These are phyloP conservation scores for Calocybe indica DNA, from an alignment of 768 basidiomycete species.

Conservation along the genomic window DNA sequence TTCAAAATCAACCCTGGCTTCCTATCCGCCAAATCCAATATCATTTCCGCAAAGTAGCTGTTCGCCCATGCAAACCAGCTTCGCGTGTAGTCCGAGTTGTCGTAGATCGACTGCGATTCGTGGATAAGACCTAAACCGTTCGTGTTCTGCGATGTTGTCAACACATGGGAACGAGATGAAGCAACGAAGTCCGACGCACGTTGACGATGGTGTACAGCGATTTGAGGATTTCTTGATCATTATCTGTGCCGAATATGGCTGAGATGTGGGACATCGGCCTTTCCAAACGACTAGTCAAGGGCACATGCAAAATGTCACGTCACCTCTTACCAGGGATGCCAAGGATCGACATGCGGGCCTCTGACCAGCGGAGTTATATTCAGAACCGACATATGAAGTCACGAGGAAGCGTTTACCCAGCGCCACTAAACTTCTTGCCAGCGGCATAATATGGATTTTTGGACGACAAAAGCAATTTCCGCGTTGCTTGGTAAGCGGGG, in stretches of 20 bases:
- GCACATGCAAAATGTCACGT: background rate
- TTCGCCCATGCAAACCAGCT: slow-evolving; percentile 84
- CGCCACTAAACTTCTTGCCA: slow-evolving; percentile 59
- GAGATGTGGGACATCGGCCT: slow-evolving; percentile 82
- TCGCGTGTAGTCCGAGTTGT: slow-evolving; percentile 52
- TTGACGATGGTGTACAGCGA: slow-evolving; percentile 63
- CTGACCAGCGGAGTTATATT: slow-evolving; percentile 25
- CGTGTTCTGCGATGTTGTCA: slow-evolving; percentile 46
- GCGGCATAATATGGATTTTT: slow-evolving; percentile 67
- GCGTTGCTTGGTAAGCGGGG: slow-evolving; percentile 58
- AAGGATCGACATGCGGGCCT: slow-evolving; percentile 68
- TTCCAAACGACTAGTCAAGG: slow-evolving; percentile 1
- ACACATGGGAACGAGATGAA: background rate
- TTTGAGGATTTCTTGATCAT: slow-evolving; percentile 61
- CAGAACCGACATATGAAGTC: background rate
- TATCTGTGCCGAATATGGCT: slow-evolving; percentile 67
- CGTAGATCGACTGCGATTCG: slow-evolving; percentile 64
- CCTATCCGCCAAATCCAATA: slow-evolving; percentile 67
- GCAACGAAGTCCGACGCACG: slow-evolving; percentile 32
- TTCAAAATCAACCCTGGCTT: slow-evolving; percentile 68
- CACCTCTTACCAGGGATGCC: slow-evolving; percentile 56
- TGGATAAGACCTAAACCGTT: slow-evolving; percentile 72
- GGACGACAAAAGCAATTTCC: slow-evolving; percentile 52
- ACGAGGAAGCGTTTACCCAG: slow-evolving; percentile 43
- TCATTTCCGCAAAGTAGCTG: slow-evolving; percentile 80